Evolutionary conservation across 2,329 filamentous ascomycete species (phyloP).

Genomic region (Ceratocystis alfenasii): DNA sequence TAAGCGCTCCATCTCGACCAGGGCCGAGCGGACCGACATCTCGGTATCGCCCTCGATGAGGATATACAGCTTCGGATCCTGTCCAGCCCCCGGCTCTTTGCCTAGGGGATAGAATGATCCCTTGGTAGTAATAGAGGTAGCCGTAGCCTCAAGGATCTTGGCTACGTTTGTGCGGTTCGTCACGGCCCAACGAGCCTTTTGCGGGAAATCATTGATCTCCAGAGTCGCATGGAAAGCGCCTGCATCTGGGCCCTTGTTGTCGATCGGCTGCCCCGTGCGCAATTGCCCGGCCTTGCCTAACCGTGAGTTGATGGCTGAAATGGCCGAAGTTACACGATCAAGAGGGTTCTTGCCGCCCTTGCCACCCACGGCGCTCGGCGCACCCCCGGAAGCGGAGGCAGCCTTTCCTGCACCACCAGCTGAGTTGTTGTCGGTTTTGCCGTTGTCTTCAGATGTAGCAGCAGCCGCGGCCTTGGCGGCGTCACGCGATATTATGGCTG

Average conservation of each 20-base stretch:
- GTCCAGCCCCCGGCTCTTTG: constrained; percentile 63
- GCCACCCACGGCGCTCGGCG: constrained; percentile 36
- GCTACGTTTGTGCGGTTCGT: constrained; percentile 97
- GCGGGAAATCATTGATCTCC: constrained; percentile 98
- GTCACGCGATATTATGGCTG: constrained; percentile 44
- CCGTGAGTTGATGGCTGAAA: constrained; percentile 80
- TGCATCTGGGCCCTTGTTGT: constrained; percentile 96
- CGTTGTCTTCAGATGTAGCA: constrained; percentile 25
- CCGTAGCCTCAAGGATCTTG: constrained; percentile 90
- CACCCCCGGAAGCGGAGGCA: constrained; percentile 27
- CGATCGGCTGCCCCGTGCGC: constrained; percentile 83
- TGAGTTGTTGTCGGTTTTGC: constrained; percentile 23
- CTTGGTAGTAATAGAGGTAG: constrained; percentile 94
- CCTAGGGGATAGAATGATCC: constrained; percentile 77
- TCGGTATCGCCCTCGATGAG: constrained; percentile 96
- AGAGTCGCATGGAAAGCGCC: constrained; percentile 93
- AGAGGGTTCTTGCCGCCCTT: constrained; percentile 55
- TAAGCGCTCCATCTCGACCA: constrained; percentile 78
- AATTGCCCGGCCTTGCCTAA: constrained; percentile 82
- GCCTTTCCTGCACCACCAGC: constrained; percentile 26
- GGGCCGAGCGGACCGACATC: constrained; percentile 76
- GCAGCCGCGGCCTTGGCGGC: constrained; percentile 32
- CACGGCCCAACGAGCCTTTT: constrained; percentile 96
- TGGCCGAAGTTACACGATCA: constrained; percentile 81
- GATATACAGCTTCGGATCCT: constrained; percentile 91